These are phyloP conservation scores for Amanita brunnescens DNA, from an alignment of 768 basidiomycete species.

Conservation along the genomic window DNA sequence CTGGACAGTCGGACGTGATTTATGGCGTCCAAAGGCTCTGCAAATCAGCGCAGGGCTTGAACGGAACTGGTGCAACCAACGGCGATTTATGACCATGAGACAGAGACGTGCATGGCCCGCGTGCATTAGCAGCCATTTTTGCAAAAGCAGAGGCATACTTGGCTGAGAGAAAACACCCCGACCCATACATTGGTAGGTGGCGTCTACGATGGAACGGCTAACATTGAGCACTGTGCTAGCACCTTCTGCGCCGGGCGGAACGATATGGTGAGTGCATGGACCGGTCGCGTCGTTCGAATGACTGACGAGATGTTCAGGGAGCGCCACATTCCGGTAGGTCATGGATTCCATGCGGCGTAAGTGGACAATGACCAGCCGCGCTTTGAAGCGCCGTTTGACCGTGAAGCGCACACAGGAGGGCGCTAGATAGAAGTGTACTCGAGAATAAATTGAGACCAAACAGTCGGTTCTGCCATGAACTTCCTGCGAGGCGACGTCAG, in stretches of 20 bases:
- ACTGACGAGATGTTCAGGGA: constrained; percentile 42
- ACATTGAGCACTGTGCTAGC: constrained; percentile 34
- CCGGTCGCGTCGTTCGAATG: constrained; percentile 10
- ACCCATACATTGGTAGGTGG: constrained; percentile 85
- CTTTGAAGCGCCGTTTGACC: constrained; percentile 59
- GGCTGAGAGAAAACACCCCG: constrained; percentile 67
- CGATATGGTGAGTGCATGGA: constrained; percentile 71
- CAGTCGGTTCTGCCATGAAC: constrained; percentile 27
- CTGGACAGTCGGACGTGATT: constrained; percentile 80
- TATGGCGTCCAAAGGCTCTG: constrained; percentile 81
- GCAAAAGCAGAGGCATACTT: constrained; percentile 73
- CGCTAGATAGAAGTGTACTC: constrained; percentile 20
- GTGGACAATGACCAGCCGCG: constrained; percentile 35
- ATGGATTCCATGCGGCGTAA: neutral
- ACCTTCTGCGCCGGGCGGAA: constrained; percentile 77
- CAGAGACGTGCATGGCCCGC: constrained; percentile 80
- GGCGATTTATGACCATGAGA: constrained; percentile 1
- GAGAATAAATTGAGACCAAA: too few relatives aligned
- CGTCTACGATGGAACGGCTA: neutral
- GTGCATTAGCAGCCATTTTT: constrained; percentile 68
- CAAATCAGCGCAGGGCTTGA: constrained; percentile 91
- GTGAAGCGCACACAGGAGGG: constrained; percentile 30
- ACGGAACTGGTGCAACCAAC: constrained; percentile 57
- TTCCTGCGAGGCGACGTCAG: constrained; percentile 70
- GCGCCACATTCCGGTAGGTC: constrained; percentile 69